Conservation (phyloP, 1,284 basidiomycete genomes). For the Malassezia japonica region DNA sequence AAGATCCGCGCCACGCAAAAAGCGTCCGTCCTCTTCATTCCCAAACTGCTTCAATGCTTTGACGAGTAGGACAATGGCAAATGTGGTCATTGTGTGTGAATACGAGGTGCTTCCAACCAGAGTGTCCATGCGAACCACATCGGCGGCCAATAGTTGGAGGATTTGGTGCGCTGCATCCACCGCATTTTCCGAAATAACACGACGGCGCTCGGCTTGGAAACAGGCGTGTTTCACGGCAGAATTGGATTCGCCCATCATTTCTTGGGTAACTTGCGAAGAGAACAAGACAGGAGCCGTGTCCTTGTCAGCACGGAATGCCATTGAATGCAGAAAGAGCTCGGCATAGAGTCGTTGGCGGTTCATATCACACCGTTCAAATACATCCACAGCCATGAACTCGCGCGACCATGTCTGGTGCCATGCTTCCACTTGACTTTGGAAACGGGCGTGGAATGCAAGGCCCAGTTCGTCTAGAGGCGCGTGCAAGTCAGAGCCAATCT, state of each 20-base stretch:
- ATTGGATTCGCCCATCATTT: not conserved
- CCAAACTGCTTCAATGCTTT: not conserved
- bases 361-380: not conserved
- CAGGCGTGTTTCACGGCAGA: not conserved
- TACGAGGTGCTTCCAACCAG: not conserved
- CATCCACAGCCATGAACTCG: not conserved
- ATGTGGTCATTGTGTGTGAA: slow-evolving; percentile 1
- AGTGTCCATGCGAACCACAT: not conserved
- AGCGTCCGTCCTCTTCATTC: not conserved
- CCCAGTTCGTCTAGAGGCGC: not conserved
- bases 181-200: not conserved
- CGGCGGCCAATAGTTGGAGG: not conserved
- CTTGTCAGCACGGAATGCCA: not conserved
- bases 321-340: slow-evolving; percentile 4
- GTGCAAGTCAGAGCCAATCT: slow-evolving; percentile 11
- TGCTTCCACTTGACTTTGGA: not conserved
- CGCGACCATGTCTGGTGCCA: not conserved
- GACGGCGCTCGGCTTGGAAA: not conserved
- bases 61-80: not conserved
- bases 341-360: not conserved
- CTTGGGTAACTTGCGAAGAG: not conserved
- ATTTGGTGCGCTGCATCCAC: not conserved
- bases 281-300: not conserved
- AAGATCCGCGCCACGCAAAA: not conserved
- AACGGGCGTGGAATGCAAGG: not conserved